A percentile compares a stretch with the other conserved stretches of the same genome.
phyloP scores from a whole-genome alignment of 176 grass and related monocot genomes.

The Rhynchospora pubera region DNA sequence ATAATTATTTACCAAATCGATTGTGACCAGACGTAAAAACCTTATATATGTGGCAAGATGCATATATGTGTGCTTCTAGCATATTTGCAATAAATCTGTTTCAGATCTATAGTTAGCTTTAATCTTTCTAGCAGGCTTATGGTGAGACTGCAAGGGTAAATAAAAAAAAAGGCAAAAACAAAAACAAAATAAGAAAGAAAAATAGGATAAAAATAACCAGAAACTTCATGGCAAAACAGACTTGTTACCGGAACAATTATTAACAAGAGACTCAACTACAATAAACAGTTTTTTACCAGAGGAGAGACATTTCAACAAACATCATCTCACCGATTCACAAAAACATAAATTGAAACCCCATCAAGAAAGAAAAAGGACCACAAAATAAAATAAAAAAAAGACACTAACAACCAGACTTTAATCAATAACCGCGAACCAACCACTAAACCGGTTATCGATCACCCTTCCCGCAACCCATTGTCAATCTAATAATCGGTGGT shows the following conservation, averaged over 20 bases:
- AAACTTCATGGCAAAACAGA: neutral
- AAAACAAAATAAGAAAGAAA: neutral
- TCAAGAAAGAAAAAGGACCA: neutral
- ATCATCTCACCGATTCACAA: slow-evolving; percentile 17
- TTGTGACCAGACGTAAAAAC: too few relatives aligned
- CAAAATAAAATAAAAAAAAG: neutral
- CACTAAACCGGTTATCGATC: neutral
- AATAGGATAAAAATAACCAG: neutral
- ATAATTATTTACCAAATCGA: too few relatives aligned
- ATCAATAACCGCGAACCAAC: neutral
- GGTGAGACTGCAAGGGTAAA: neutral
- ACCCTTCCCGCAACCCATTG: neutral
- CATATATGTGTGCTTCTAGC: too few relatives aligned
- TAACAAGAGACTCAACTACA: slow-evolving; percentile 15
- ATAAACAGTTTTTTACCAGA: neutral
- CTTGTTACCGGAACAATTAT: neutral
- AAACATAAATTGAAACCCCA: slow-evolving; percentile 1
- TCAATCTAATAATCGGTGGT: slow-evolving; percentile 48
- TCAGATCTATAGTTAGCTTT: too few relatives aligned
- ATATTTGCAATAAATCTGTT: too few relatives aligned
- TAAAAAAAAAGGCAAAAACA: neutral
- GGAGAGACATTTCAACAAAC: slow-evolving; percentile 9
- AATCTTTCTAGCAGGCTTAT: neutral
- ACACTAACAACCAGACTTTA: slow-evolving; percentile 2
- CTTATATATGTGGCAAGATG: too few relatives aligned